phyloP scores from a whole-genome alignment of 495 filamentous ascomycete species.

The Immersiella caudata region DNA sequence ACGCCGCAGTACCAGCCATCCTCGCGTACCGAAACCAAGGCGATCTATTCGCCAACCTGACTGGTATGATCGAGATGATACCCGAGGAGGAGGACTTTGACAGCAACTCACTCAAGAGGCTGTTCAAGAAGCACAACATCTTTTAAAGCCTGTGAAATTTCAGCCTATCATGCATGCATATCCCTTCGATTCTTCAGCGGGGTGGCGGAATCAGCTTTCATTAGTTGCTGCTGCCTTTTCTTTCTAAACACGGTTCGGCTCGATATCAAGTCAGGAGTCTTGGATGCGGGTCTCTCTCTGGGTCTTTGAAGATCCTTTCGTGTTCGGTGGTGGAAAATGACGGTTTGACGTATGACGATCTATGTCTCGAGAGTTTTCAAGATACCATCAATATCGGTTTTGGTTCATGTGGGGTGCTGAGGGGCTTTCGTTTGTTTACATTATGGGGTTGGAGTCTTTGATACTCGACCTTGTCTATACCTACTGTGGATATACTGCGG shows the following conservation, averaged over 20 bases:
- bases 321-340: background rate
- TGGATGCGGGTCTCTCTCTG: slow-evolving; percentile 7
- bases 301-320: background rate
- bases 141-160: slow-evolving; percentile 34
- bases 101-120: slow-evolving; percentile 49
- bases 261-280: background rate
- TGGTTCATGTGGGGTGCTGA: background rate
- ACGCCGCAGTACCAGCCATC: slow-evolving; percentile 83
- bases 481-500: slow-evolving; percentile 1
- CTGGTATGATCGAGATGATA: slow-evolving; percentile 83
- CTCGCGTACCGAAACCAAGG: slow-evolving; percentile 83
- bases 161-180: background rate
- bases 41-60: slow-evolving; percentile 87
- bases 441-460: background rate
- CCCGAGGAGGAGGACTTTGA: slow-evolving; percentile 64
- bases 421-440: background rate
- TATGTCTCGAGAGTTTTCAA: slow-evolving; percentile 18
- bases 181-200: background rate
- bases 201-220: background rate
- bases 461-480: background rate
- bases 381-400: slow-evolving; percentile 14
- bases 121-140: slow-evolving; percentile 52
- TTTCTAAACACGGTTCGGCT: background rate
- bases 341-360: slow-evolving; percentile 6
- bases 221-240: background rate